These are phyloP conservation scores for Pseudozyma hubeiensis DNA, from an alignment of 1,284 basidiomycete genomes.

Conservation along the genomic window DNA sequence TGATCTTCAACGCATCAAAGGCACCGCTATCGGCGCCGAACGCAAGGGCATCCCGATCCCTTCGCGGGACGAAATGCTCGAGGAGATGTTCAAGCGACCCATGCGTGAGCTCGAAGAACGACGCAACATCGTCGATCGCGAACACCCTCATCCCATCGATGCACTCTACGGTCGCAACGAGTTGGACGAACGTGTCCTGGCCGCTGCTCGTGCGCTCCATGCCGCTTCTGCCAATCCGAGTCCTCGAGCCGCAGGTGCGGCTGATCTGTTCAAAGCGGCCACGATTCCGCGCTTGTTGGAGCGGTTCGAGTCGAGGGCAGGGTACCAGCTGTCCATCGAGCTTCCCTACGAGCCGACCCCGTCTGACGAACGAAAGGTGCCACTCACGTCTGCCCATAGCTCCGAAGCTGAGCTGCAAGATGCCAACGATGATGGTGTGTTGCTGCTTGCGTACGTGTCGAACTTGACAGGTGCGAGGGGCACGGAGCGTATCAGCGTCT, in stretches of 20 bases:
- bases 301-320: conserved; percentile 39
- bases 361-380: conserved; percentile 45
- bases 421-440: conserved; percentile 70
- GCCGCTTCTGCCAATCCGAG: conserved; percentile 18
- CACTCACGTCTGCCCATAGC: conserved; percentile 49
- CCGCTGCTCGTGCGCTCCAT: conserved; percentile 47
- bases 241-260: conserved; percentile 2
- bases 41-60: conserved; percentile 45
- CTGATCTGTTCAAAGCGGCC: conserved; percentile 23
- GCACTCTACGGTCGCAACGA: conserved; percentile 57
- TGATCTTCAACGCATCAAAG: conserved; percentile 47
- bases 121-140: conserved; percentile 40
- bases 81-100: conserved; percentile 50
- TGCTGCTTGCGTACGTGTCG: conserved; percentile 76
- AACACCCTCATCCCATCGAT: conserved; percentile 59
- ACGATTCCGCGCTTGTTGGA: conserved; percentile 30
- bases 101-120: conserved; percentile 41
- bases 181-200: conserved; percentile 58
- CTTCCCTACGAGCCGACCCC: conserved; percentile 64
- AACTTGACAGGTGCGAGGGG: conserved; percentile 64
- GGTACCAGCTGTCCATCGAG: conserved; percentile 58
- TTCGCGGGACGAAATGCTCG: conserved; percentile 49
- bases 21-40: conserved; percentile 43
- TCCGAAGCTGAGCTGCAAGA: conserved; percentile 51
- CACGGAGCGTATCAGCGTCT: conserved; percentile 74